Conservation (phyloP, 495 filamentous ascomycete species). For the Trichoderma gamsii region DNA sequence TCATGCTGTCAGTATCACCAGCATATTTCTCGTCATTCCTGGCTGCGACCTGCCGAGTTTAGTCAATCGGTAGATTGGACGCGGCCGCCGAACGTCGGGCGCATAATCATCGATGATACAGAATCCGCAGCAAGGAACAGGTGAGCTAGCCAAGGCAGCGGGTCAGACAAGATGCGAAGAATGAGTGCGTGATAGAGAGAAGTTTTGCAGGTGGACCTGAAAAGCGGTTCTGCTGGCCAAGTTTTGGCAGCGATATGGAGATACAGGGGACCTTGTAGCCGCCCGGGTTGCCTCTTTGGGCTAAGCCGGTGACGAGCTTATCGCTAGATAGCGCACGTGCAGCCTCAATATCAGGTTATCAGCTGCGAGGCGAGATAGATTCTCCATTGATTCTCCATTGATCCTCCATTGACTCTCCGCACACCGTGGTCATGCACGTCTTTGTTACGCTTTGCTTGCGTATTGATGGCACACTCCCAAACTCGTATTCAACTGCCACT, state of each 20-base stretch:
- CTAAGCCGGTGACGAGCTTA: neutral
- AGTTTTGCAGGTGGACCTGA: conserved; percentile 11
- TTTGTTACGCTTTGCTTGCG: neutral
- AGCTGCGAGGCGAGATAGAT: neutral
- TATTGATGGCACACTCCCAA: too few species aligned
- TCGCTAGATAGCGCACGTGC: neutral
- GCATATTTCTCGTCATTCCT: neutral
- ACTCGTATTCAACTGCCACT: too few species aligned
- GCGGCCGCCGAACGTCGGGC: neutral
- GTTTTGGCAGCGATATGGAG: neutral
- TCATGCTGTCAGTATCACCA: neutral
- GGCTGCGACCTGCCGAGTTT: neutral
- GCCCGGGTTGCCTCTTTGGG: neutral
- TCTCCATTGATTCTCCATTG: neutral
- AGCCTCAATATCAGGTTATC: neutral
- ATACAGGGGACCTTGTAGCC: neutral
- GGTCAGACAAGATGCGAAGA: neutral
- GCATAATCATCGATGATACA: neutral
- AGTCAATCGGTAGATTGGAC: conserved; percentile 6
- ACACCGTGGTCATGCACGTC: neutral
- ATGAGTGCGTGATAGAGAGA: conserved; percentile 3
- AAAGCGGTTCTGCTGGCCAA: conserved; percentile 3
- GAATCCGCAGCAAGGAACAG: neutral
- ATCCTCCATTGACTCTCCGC: neutral
- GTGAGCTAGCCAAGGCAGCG: neutral